These are phyloP conservation scores for Cercospora nicotianae DNA, from an alignment of 2,329 filamentous ascomycete species.

Conservation along the genomic window DNA sequence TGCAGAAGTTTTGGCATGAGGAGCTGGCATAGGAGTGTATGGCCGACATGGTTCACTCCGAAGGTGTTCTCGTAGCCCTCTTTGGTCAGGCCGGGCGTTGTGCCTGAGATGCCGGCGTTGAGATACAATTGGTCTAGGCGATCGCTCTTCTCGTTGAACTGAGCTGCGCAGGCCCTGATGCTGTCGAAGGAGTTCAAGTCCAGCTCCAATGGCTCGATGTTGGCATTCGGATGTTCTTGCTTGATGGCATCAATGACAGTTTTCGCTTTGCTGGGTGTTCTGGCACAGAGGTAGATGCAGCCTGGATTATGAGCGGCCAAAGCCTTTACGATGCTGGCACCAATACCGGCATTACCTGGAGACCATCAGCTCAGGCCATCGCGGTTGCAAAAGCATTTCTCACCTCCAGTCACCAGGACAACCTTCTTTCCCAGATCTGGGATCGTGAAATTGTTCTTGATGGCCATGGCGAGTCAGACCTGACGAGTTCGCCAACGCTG, in stretches of 20 bases:
- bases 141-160: slow-evolving; percentile 31
- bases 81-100: slow-evolving; percentile 37
- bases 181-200: slow-evolving; percentile 55
- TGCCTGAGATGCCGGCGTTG: slow-evolving; percentile 45
- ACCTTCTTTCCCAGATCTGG: slow-evolving; percentile 46
- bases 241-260: slow-evolving; percentile 46
- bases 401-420: slow-evolving; percentile 47
- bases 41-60: slow-evolving; percentile 38
- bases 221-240: slow-evolving; percentile 37
- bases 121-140: slow-evolving; percentile 47
- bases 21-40: slow-evolving; percentile 33
- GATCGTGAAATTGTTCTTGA: slow-evolving; percentile 20
- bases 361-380: not conserved
- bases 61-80: slow-evolving; percentile 42
- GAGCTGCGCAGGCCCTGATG: slow-evolving; percentile 46
- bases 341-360: slow-evolving; percentile 48
- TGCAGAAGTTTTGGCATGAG: slow-evolving; percentile 40
- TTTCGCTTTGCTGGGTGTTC: slow-evolving; percentile 45
- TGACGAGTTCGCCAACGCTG: not conserved
- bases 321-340: slow-evolving; percentile 48
- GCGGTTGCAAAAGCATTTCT: not conserved
- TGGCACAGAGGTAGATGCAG: slow-evolving; percentile 51
- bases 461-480: slow-evolving; percentile 25
- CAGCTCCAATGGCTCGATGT: slow-evolving; percentile 48
- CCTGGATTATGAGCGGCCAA: slow-evolving; percentile 47